Evolutionary conservation across 1,139 yeast species (phyloP), one percentile per base, ranked within the genome.

Genomic region (Scheffersomyces illinoinensis): DNA sequence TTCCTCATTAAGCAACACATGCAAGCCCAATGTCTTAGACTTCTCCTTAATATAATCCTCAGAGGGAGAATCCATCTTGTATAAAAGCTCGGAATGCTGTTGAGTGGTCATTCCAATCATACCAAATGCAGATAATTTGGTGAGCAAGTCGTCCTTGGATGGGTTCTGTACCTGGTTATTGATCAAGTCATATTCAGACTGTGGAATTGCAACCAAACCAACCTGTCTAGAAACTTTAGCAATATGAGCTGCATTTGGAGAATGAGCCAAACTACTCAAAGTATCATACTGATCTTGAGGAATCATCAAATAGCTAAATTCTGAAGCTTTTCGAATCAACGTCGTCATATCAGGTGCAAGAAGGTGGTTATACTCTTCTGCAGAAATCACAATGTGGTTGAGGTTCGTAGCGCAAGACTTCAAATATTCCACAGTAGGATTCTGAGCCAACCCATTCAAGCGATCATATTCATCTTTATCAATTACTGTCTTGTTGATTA

Each of bases 61-160:
- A 2, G 64, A 54, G 3, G 68, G 68, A 8, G 51, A 39, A 3
- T 64, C 63, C 18, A 63, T 43, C 52, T 56, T 59, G 20, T 53
- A 52, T 6, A 59, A 24, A 19, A 64, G 46, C 26, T 64, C 61
- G 5, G 62, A 62, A 47, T 64, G 66, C 53, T 66, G 62, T 33
- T 62, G 64, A 20, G 47, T 33, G 6, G 66, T 62, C 24, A 64
- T 48, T 7, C 65, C 72, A 14, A 68, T 64, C 61, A 75, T 62
- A 7, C 73, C 70, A 8, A 61, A 56, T 1, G 59, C 59, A 2
- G 62, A 59, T 50, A 84, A 85, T 54, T 71, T 71, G 6, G 68
- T 64, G 20, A 64, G 59, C 24, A 85, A 59, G 55, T 75, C 76
- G 1, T 76, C 79, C 19, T 73, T 59, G 20, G 77, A 66, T 19